Evolutionary conservation across 2,329 filamentous ascomycete species (phyloP), one percentile per base, ranked within the genome.

Genomic region (Biscogniauxia mediterranea): DNA sequence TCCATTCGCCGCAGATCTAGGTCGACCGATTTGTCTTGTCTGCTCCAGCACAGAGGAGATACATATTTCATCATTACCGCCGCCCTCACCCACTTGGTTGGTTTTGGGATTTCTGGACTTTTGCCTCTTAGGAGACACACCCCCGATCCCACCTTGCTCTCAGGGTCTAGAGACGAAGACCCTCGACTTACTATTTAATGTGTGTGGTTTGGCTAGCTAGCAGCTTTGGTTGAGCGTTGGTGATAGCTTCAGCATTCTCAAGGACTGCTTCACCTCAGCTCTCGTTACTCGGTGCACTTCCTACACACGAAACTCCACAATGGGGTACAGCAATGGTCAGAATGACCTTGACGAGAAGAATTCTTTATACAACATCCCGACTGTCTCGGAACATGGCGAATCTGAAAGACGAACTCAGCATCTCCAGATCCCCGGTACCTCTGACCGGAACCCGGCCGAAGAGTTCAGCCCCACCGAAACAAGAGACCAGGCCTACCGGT

Each of bases 401-500:
- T 58, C 58, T 3, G 58, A 68, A 28, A 66, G 60, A 52, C 60
- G 58, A n/a, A 54, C 56, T n/a, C 58, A 56, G 21, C 66, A 69
- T 60, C 59, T 71, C 19, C 62, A 67, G n/a, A 60, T 70, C 26
- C 65, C 70, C 49, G 23, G 52, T 23, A 64, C 61, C n/a, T 6
- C 59, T 26, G 61, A 64, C 11, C 62, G 59, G 25, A 53, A 21
- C 5, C n/a, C 46, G 21, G 54, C 56, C 13, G 57, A 52, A 17
- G 65, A 67, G 46, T 19, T 73, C 8, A 69, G 71, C 4, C 60
- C 66, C 5, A 57, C 64, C 49, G 68, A 68, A 50, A 71, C 70
- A 42, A 63, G 69, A 38, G 66, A 71, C 19, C 70, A 73, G 52
- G 69, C 70, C 17, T 69, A 64, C 9, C 65, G 69, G 6, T 58